Evolutionary conservation across 2,329 filamentous ascomycete genomes (phyloP).

Genomic region (Plenodomus lindquistii): DNA sequence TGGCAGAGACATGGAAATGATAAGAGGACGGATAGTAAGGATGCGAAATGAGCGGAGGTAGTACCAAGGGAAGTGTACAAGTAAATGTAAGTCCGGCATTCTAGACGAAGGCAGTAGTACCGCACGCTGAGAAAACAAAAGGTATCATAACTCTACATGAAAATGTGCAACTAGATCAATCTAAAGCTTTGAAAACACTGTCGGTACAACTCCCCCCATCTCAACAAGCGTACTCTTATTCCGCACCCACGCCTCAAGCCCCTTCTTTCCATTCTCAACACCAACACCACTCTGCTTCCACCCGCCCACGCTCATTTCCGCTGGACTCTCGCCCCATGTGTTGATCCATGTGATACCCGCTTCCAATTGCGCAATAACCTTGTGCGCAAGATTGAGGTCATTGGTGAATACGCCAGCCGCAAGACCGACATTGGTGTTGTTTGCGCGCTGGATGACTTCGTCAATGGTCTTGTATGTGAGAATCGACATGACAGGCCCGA

Average conservation of each 20-base stretch:
- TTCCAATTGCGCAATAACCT: slow-evolving; percentile 70
- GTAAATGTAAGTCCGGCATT: neutral
- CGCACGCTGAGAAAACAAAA: neutral
- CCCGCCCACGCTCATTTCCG: slow-evolving; percentile 89
- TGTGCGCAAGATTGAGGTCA: slow-evolving; percentile 73
- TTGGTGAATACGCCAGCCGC: slow-evolving; percentile 83
- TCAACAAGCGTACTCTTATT: slow-evolving; percentile 90
- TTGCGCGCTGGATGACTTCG: slow-evolving; percentile 72
- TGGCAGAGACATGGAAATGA: slow-evolving; percentile 93
- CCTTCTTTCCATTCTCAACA: slow-evolving; percentile 81
- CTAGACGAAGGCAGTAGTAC: too few relatives aligned
- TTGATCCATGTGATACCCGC: slow-evolving; percentile 93
- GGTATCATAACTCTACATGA: neutral
- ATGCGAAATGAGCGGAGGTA: neutral
- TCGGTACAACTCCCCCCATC: slow-evolving; percentile 71
- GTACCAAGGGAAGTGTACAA: neutral
- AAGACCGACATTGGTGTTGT: slow-evolving; percentile 75
- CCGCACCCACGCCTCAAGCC: slow-evolving; percentile 78
- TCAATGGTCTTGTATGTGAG: slow-evolving; percentile 72
- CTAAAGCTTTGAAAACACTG: slow-evolving; percentile 61
- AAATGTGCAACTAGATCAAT: too few relatives aligned
- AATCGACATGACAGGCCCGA: slow-evolving; percentile 84
- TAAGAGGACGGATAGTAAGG: slow-evolving; percentile 64
- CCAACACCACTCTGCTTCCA: slow-evolving; percentile 91
- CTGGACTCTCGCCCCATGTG: slow-evolving; percentile 88